These are phyloP conservation scores for Hordeum marinum DNA, from an alignment of 176 grass and related monocot genomes.

Conservation along the genomic window DNA sequence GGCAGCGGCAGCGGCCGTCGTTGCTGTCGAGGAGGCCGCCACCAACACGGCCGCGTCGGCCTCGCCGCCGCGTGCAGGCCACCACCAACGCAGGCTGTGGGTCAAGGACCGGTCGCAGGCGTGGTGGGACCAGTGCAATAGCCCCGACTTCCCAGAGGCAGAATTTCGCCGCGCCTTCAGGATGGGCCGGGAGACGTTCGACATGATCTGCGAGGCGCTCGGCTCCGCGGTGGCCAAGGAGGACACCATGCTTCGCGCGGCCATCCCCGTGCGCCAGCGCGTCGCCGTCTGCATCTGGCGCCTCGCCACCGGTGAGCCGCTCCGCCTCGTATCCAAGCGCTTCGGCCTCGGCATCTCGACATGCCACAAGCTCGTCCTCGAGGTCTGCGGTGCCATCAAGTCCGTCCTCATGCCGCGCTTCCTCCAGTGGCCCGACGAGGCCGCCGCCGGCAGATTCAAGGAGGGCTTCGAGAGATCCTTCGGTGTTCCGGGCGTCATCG, in stretches of 20 bases:
- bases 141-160: slow-evolving; percentile 64
- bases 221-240: slow-evolving; percentile 86
- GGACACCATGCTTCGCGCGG: slow-evolving; percentile 93
- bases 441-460: slow-evolving; percentile 36
- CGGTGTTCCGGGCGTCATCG: slow-evolving; percentile 50
- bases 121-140: slow-evolving; percentile 84
- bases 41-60: not conserved
- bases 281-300: slow-evolving; percentile 96
- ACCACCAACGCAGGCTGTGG: slow-evolving; percentile 77
- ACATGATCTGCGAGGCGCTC: slow-evolving; percentile 83
- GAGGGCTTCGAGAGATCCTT: slow-evolving; percentile 43
- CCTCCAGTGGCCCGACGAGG: slow-evolving; percentile 73
- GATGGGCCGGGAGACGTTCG: slow-evolving; percentile 77
- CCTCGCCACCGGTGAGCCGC: slow-evolving; percentile 88
- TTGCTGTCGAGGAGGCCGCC: not conserved
- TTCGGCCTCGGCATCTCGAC: slow-evolving; percentile 98
- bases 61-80: not conserved
- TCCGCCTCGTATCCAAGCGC: slow-evolving; percentile 88
- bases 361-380: slow-evolving; percentile 92
- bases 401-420: slow-evolving; percentile 81
- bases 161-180: slow-evolving; percentile 76
- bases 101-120: slow-evolving; percentile 86
- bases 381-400: slow-evolving; percentile 90
- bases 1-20: slow-evolving; percentile 5
- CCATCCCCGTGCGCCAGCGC: slow-evolving; percentile 86